phyloP scores from a whole-genome alignment of 1,284 basidiomycete species.

The Mycena sp. region DNA sequence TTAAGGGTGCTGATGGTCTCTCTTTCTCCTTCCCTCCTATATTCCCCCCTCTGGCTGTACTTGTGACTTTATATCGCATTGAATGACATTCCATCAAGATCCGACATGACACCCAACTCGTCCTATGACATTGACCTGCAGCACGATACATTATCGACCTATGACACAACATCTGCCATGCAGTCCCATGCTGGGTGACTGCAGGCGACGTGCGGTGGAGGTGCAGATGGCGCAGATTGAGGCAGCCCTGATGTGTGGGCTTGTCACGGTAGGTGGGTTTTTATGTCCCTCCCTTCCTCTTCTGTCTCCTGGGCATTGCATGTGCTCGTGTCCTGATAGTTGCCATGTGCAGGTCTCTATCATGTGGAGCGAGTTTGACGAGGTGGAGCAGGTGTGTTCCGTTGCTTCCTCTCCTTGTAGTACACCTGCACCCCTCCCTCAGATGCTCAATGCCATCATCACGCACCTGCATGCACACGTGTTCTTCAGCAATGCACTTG shows the following conservation, averaged over 20 bases:
- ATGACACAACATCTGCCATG: no score
- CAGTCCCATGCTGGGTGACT: no score
- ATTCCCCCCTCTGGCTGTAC: no score
- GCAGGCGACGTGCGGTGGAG: no score
- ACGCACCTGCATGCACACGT: conserved; percentile 66
- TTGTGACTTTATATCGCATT: no score
- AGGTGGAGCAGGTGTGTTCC: conserved; percentile 55
- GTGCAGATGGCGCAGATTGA: no score
- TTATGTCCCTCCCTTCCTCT: no score
- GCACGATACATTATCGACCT: conserved; percentile 69
- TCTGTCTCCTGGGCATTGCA: no score
- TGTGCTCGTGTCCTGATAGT: background rate
- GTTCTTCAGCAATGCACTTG: conserved; percentile 62
- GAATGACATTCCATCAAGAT: no score
- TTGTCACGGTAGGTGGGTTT: conserved; percentile 65
- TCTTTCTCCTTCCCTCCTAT: no score
- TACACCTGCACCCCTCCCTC: background rate
- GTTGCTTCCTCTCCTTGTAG: background rate
- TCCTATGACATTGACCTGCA: conserved; percentile 59
- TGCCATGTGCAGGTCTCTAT: conserved; percentile 58
- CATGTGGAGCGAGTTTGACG: conserved; percentile 71
- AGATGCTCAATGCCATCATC: conserved; percentile 65
- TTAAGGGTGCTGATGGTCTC: no score
- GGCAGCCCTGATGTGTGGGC: conserved; percentile 74
- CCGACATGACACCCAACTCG: no score